Base-by-base conservation (phyloP, 208 protist genomes). In the Wallacemonas collosoma region DNA sequence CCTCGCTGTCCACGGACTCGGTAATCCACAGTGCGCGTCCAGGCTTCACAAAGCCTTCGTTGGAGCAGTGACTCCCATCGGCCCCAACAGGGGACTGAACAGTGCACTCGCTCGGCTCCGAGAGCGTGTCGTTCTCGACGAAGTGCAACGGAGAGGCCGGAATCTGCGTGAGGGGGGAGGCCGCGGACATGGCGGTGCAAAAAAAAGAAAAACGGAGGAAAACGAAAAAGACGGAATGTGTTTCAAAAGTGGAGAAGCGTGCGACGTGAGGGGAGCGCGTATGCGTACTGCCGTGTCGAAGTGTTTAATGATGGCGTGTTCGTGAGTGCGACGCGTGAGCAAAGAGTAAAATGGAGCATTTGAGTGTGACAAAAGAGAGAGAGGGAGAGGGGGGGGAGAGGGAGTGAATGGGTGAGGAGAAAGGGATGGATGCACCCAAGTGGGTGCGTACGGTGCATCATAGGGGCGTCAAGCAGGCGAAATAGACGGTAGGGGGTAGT, bases 101-200 rank as follows among this genome's bases (percentile, higher is more conserved):
- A 0, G 60, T 65, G 60, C n/a, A 45, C n/a, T 45, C 60, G 43
- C 60, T 65, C 43, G 53, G 65, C 2, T 4, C 41, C 8, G 26
- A 64, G 5, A 57, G 35, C 62, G 36, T 61, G 43, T 11, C 9
- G 58, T 54, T 17, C 51, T 73, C 71, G 54, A 64, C 15, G 44
- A 64, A 71, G 71, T 73, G 47, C 11, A 65, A 5, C 40, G 60
- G 60, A 6, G 60, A 65, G 2, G 60, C 60, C 12, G 60, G 60
- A 17, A 65, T 35, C 43, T 65, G 60, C 8, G 44, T 41, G 15
- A 50, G 26, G 40, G 38, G 60, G 5, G 60, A 17, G 12, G 17
- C 38, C 17, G 60, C 43, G 41, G 60, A 8, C 60, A 65, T 65
- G 60, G 12, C 8, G 6, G 15, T 41, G 26, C 9, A 15, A 15